Percentiles rank a stretch among this genome's conserved stretches.
phyloP scores from a whole-genome alignment of 805 yeast species.

The Diddensiella caesifluorescens region DNA sequence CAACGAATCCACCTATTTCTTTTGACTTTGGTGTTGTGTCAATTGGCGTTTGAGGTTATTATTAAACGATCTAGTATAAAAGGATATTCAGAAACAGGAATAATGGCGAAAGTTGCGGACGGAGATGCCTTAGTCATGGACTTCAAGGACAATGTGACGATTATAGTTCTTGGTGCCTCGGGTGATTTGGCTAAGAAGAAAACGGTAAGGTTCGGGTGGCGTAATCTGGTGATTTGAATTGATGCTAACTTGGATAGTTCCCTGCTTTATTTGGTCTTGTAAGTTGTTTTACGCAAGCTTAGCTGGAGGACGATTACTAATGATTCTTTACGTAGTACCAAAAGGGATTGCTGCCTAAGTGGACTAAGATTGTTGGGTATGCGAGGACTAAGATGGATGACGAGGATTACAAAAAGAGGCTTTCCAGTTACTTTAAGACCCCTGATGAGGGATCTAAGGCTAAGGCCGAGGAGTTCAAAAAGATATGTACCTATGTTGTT shows the following conservation, averaged over 20 bases:
- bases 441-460: slow-evolving; percentile 39
- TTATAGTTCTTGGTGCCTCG: slow-evolving; percentile 89
- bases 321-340: slow-evolving; percentile 32
- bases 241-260: slow-evolving; percentile 22
- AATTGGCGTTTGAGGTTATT: too few species aligned
- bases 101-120: too few species aligned
- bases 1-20: too few species aligned
- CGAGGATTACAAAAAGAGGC: slow-evolving; percentile 63
- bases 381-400: slow-evolving; percentile 75
- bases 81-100: too few species aligned
- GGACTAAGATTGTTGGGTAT: slow-evolving; percentile 79
- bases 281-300: slow-evolving; percentile 8
- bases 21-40: too few species aligned
- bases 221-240: slow-evolving; percentile 10
- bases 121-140: too few species aligned
- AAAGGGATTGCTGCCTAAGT: slow-evolving; percentile 68
- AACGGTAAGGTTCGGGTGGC: too few species aligned
- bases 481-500: slow-evolving; percentile 58
- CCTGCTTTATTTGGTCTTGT: slow-evolving; percentile 40
- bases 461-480: slow-evolving; percentile 55
- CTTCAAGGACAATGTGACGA: slow-evolving; percentile 61
- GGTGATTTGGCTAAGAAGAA: slow-evolving; percentile 95
- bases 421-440: slow-evolving; percentile 56
- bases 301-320: slow-evolving; percentile 1
- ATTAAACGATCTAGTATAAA: too few species aligned